Percentiles rank a stretch among this genome's conserved stretches.
Evolutionary conservation across 805 yeast genomes (phyloP).

Genomic region (Metschnikowia drakensbergensis): DNA sequence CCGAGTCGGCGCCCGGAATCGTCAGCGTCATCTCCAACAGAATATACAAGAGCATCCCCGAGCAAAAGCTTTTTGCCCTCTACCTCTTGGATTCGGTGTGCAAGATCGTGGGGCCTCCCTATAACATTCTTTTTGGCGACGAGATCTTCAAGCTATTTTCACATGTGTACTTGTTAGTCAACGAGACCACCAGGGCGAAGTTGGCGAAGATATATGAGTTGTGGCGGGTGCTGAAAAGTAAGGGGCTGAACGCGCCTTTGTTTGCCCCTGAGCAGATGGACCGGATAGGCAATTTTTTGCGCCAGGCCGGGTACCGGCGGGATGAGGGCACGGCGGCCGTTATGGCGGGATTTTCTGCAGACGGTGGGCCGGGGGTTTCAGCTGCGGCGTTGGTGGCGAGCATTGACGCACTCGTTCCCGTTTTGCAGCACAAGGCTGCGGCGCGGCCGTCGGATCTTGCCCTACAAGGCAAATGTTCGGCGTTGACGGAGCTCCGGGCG

Average conservation of each 20-base stretch:
- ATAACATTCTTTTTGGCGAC: slow-evolving; percentile 71
- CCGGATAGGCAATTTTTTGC: slow-evolving; percentile 68
- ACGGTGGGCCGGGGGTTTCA: slow-evolving; percentile 1
- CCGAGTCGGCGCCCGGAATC: slow-evolving; percentile 70
- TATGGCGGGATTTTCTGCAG: background rate
- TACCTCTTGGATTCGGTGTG: slow-evolving; percentile 88
- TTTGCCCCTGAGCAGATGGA: slow-evolving; percentile 69
- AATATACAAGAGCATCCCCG: slow-evolving; percentile 72
- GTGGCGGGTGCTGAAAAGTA: slow-evolving; percentile 71
- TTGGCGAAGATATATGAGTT: slow-evolving; percentile 77
- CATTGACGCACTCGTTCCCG: slow-evolving; percentile 37
- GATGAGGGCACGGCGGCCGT: slow-evolving; percentile 4
- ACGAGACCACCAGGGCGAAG: slow-evolving; percentile 66
- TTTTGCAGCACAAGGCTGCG: slow-evolving; percentile 39
- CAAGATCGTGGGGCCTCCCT: slow-evolving; percentile 87
- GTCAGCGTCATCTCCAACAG: slow-evolving; percentile 71
- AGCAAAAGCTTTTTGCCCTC: slow-evolving; percentile 77
- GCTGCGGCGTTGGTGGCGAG: slow-evolving; percentile 25
- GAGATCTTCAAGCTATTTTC: slow-evolving; percentile 68
- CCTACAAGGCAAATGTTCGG: slow-evolving; percentile 41
- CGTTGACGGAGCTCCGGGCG: slow-evolving; percentile 41
- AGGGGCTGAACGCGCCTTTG: slow-evolving; percentile 58
- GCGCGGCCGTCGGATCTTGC: slow-evolving; percentile 35
- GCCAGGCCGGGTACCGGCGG: slow-evolving; percentile 26
- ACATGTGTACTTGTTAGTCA: slow-evolving; percentile 73